These are phyloP conservation scores for Syncephalastrum racemosum DNA, from an alignment of 371 early-diverging fungal genomes.

Conservation along the genomic window DNA sequence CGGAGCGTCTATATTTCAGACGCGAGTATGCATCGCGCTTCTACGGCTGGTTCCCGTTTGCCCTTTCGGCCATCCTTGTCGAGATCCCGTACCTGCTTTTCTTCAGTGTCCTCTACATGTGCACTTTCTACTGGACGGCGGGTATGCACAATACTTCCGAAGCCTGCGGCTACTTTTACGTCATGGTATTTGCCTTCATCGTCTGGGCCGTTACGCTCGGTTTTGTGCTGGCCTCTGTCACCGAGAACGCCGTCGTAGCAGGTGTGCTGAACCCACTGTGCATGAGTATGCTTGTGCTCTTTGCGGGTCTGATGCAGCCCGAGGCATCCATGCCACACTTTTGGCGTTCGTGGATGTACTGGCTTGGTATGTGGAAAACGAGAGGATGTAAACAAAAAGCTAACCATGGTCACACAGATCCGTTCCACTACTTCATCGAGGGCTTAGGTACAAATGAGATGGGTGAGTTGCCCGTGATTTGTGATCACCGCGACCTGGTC, in stretches of 20 bases:
- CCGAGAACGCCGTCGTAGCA: conserved; percentile 61
- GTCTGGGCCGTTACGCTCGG: conserved; percentile 71
- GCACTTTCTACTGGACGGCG: conserved; percentile 70
- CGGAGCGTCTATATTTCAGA: conserved; percentile 63
- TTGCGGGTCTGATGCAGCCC: conserved; percentile 74
- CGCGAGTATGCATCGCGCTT: conserved; percentile 71
- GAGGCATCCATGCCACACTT: conserved; percentile 67
- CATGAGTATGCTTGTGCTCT: conserved; percentile 67
- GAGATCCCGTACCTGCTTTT: conserved; percentile 64
- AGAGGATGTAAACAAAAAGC: background rate
- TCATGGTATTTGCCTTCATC: conserved; percentile 58
- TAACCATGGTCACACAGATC: conserved; percentile 19
- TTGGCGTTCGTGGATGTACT: conserved; percentile 81
- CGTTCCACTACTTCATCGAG: conserved; percentile 75
- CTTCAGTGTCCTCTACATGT: conserved; percentile 56
- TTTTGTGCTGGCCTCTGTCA: conserved; percentile 45
- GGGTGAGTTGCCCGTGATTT: conserved; percentile 49
- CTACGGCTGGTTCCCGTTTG: conserved; percentile 72
- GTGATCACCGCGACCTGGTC: conserved; percentile 48
- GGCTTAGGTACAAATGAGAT: conserved; percentile 72
- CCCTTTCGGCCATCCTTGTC: conserved; percentile 53
- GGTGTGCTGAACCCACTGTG: conserved; percentile 73
- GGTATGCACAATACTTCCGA: conserved; percentile 52
- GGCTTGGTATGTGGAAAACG: conserved; percentile 45
- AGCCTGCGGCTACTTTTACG: conserved; percentile 61